Percentiles rank a stretch among this genome's conserved stretches.
Evolutionary conservation across 139 green algal species (phyloP).

Genomic region (Chlorella sp.): DNA sequence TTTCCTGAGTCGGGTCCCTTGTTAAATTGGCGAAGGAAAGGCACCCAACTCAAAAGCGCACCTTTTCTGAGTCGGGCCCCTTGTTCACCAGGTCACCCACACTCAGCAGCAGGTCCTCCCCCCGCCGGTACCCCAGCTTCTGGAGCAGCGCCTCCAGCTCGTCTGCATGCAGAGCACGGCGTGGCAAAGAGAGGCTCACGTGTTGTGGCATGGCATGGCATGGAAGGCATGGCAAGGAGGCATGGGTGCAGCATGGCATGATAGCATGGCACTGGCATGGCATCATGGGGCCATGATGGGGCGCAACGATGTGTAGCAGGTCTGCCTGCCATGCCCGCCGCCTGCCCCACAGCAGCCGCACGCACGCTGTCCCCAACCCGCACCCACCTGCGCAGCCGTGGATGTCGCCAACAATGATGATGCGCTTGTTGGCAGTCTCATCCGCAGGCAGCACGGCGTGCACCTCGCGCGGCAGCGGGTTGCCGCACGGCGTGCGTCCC

Average conservation of each 20-base stretch:
- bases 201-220: not conserved
- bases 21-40: too few relatives aligned
- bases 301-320: too few relatives aligned
- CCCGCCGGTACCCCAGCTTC: conserved; percentile 12
- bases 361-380: too few relatives aligned
- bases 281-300: too few relatives aligned
- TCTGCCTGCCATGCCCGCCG: not conserved
- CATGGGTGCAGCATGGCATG: not conserved
- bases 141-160: conserved; percentile 56
- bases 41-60: too few relatives aligned
- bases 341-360: not conserved
- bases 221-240: not conserved
- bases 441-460: conserved; percentile 12
- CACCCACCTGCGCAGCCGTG: conserved; percentile 48
- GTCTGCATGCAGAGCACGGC: not conserved
- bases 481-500: conserved; percentile 5
- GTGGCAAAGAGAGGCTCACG: too few relatives aligned
- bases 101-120: conserved; percentile 43
- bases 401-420: conserved; percentile 52
- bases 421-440: not conserved
- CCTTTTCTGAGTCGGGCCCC: conserved; percentile 34
- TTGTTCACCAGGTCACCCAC: conserved; percentile 68
- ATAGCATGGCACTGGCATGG: too few relatives aligned
- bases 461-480: conserved; percentile 10
- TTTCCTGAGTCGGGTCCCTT: too few relatives aligned